Base-by-base conservation (phyloP, 345 rosid genomes). In the Combretum micranthum region DNA sequence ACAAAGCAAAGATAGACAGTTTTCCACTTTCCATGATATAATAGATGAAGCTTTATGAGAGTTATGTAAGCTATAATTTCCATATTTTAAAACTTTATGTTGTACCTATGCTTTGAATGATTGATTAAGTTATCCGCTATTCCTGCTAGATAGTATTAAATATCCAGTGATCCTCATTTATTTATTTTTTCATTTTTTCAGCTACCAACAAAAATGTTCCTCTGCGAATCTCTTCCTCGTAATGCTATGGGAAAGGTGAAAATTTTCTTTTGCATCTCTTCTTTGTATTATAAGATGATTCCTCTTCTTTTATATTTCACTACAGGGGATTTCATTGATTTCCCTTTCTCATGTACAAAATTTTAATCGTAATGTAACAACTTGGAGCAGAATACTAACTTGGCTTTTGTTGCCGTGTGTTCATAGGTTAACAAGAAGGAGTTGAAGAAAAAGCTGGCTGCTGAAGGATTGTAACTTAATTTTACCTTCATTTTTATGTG, bases 171-270 rank as follows among this genome's bases (percentile, higher is more conserved):
- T 22, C 16, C 14, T 52, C 3, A 11, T 4, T 20, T 20, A 15
- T 42, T 19, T 45, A 13, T 45, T 17, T 4, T 25, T 20, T 13
- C 52, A 13, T 61, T 37, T 46, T 58, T 64, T 26, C 78, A 93
- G 99, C 83, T 89, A 44, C 99, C 99, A 62, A 87, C 94, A 20
- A 79, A 75, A 45, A 63, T 93, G 69, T 72, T 85, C 64, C 55
- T 93, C 63, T 89, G 97, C n/a, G 90, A 93, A 43, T 74, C 83
- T 9, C 72, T 93, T 47, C 99, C 99, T 20, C 96, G 97, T 25
- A 89, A 93, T 62, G 97, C 99, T 20, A 93, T 93, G 99, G 97
- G 99, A 65, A 93, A 93, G 97, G 97, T 93, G 53, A 59, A 17
- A 15, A 21, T 67, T 47, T 46, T 51, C 45, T 37, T 64, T 51